Base-by-base conservation (phyloP, 352 stramenopile genomes). In the Thalassiosira mediterranea region DNA sequence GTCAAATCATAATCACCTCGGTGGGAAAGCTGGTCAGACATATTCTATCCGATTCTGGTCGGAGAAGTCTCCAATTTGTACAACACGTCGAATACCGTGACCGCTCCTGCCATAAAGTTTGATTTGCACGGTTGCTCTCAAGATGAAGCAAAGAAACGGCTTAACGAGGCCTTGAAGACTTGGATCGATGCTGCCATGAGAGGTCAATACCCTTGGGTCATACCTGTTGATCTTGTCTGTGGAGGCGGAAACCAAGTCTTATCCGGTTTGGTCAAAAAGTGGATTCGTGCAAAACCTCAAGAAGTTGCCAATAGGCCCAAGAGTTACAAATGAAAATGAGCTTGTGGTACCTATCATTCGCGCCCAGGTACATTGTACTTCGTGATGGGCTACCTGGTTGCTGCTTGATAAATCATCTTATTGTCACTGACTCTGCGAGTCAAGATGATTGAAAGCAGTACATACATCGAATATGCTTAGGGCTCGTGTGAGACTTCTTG, bases 111-210 rank as follows among this genome's bases (percentile, higher is more conserved):
- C 5, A 15, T 66, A 5, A 42, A 17, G n/a, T 17, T 66, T 31
- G 57, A 66, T 32, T 66, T 66, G 57, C 57, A 66, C n/a, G 57
- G 57, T 11, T 44, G 17, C 1, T 42, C 57, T 0, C 51, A 48
- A 40, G 17, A 51, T 10, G 8, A 62, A 15, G 54, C 54, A 3
- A 1, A 34, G 34, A 13, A 40, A 26, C 34, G 29, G 15, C 23
- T 56, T n/a, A 21, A 59, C 13, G 11, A 26, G 26, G 11, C 10
- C 10, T 21, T 66, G 0, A 3, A 5, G 17, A 4, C 25, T 23
- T 56, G 57, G 40, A 21, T 66, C 31, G 38, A n/a, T 25, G 13
- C 11, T n/a, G 40, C 57, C 17, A 66, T 66, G 40, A 66, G 26
- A 38, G 57, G 40, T 31, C 37, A 40, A 3, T 15, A 66, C 15